phyloP scores from a whole-genome alignment of 208 protist genomes.

The Wallacemonas sp. region DNA sequence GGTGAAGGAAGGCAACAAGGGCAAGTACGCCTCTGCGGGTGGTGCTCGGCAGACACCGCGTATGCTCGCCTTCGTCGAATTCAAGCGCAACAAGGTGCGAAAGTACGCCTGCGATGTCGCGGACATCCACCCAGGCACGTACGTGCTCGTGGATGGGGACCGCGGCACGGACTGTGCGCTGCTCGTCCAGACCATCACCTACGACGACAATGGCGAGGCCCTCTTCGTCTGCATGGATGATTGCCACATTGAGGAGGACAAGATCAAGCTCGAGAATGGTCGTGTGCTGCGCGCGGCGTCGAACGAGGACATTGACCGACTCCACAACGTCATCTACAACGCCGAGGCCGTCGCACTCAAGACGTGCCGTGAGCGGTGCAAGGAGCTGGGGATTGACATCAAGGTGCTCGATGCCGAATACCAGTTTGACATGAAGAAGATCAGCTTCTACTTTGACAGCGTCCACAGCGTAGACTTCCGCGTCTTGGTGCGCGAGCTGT shows the following conservation, averaged over 20 bases:
- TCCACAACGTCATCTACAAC: slow-evolving; percentile 72
- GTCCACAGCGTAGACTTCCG: slow-evolving; percentile 90
- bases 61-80: slow-evolving; percentile 83
- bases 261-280: slow-evolving; percentile 78
- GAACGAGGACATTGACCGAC: slow-evolving; percentile 65
- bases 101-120: slow-evolving; percentile 61
- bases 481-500: slow-evolving; percentile 83
- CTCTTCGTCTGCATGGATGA: slow-evolving; percentile 71
- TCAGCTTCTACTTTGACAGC: slow-evolving; percentile 92
- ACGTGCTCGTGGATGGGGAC: slow-evolving; percentile 90
- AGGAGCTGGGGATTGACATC: slow-evolving; percentile 82
- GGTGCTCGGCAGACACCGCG: neutral
- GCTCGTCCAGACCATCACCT: slow-evolving; percentile 65
- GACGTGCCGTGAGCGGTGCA: slow-evolving; percentile 77
- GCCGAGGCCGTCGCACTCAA: slow-evolving; percentile 87
- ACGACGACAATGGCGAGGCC: slow-evolving; percentile 35
- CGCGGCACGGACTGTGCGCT: slow-evolving; percentile 83
- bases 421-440: slow-evolving; percentile 94
- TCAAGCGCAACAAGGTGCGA: slow-evolving; percentile 75
- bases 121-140: slow-evolving; percentile 61
- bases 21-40: neutral
- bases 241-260: slow-evolving; percentile 56
- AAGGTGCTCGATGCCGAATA: slow-evolving; percentile 85
- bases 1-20: slow-evolving; percentile 14
- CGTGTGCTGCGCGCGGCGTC: slow-evolving; percentile 68